Conservation (phyloP, 106 monocot genomes). For the Platanthera zijinensis region DNA sequence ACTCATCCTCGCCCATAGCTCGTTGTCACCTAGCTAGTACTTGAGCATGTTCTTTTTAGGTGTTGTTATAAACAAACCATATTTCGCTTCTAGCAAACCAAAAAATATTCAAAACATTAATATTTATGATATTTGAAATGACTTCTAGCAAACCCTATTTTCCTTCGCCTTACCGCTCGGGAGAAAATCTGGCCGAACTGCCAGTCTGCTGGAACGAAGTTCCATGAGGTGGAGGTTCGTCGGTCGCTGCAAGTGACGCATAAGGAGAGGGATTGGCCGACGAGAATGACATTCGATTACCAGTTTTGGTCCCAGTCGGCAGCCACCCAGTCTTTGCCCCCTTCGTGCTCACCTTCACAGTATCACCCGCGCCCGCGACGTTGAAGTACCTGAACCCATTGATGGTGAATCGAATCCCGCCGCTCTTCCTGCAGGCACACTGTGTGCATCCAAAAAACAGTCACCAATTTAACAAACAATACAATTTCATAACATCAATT, state of each 20-base stretch:
- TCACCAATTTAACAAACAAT: neutral
- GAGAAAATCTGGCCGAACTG: slow-evolving; percentile 66
- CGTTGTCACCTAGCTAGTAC: too few species aligned
- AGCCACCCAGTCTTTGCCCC: slow-evolving; percentile 50
- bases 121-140: too few species aligned
- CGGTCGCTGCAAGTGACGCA: slow-evolving; percentile 55
- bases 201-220: slow-evolving; percentile 49
- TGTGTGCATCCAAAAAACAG: slow-evolving; percentile 7
- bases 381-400: slow-evolving; percentile 80
- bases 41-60: too few species aligned
- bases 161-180: neutral
- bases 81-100: too few species aligned
- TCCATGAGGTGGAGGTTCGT: slow-evolving; percentile 63
- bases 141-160: too few species aligned
- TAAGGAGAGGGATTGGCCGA: slow-evolving; percentile 56
- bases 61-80: too few species aligned
- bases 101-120: too few species aligned
- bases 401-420: slow-evolving; percentile 68
- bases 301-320: slow-evolving; percentile 81
- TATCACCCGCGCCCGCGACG: slow-evolving; percentile 65
- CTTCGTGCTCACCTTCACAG: slow-evolving; percentile 42
- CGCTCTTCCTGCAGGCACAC: slow-evolving; percentile 51
- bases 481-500: too few species aligned
- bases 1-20: too few species aligned
- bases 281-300: slow-evolving; percentile 56